Percentiles rank a stretch among this genome's conserved stretches.
Evolutionary conservation across 306 rosid species (phyloP).

Genomic region (Trichosanthes cucumerina): DNA sequence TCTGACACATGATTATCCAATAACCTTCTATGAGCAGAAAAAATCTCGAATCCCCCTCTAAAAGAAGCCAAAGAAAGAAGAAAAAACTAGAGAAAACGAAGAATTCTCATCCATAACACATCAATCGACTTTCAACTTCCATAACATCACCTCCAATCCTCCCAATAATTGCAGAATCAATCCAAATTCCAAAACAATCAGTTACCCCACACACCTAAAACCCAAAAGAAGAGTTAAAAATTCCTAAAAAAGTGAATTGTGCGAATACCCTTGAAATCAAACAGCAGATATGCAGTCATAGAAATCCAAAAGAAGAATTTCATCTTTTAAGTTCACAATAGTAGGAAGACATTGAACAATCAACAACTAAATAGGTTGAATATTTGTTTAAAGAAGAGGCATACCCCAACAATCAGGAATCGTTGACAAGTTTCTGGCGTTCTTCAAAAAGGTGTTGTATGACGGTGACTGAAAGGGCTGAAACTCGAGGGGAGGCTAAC

Average conservation of each 20-base stretch:
- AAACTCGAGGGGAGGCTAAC: too few species aligned
- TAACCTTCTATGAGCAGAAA: neutral
- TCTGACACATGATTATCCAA: neutral
- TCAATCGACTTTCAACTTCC: neutral
- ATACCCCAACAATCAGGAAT: too few species aligned
- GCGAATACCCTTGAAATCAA: conserved; percentile 1
- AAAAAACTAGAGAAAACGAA: neutral
- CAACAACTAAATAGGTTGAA: too few species aligned
- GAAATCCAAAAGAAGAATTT: neutral
- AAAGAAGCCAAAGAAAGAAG: neutral
- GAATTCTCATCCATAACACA: neutral
- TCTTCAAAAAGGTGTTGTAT: too few species aligned
- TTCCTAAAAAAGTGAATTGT: neutral
- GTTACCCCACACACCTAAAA: neutral
- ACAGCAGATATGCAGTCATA: neutral
- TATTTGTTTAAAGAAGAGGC: too few species aligned
- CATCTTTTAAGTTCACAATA: too few species aligned
- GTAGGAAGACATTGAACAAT: too few species aligned
- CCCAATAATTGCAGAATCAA: neutral
- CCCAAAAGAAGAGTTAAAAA: neutral
- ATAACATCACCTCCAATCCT: neutral
- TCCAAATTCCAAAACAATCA: neutral
- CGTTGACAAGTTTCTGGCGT: too few species aligned
- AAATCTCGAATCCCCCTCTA: neutral
- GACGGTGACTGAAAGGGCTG: too few species aligned